Base-by-base conservation (phyloP, 306 rosid species). In the Malus fusca region DNA sequence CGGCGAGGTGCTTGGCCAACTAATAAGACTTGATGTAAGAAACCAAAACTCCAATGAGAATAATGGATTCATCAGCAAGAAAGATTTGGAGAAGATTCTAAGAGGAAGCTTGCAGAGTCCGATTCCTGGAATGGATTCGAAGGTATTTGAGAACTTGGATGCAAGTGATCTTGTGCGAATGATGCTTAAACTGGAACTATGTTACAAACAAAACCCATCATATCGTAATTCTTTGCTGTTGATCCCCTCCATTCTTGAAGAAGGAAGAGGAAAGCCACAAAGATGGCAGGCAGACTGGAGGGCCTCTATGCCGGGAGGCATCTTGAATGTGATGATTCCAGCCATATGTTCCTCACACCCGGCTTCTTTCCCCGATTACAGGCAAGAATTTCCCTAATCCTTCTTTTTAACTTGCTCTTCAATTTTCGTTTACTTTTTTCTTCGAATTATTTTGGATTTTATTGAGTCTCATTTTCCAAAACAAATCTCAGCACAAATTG, bases 141-240 rank as follows among this genome's bases (percentile, higher is more conserved):
- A 88, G 85, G 91, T 92, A 21, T 92, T 87, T 73, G 98, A 96
- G 79, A 96, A 89, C 83, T 85, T 95, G 58, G 97, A 92, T 44
- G 88, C 93, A 21, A 84, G 87, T 83, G 98, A 95, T 56, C 90
- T 92, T 66, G 96, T 92, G 77, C 86, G 85, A 78, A 92, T 96
- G 99, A 92, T 96, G 99, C 90, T 92, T n/a, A 96, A 89, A 83
- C 93, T 96, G 8, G 98, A 92, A 82, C 87, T 90, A 4, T 92
- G 99, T 71, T 90, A 96, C 31, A 89, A 92, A 84, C 93, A 87
- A 84, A 93, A 92, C 76, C 90, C 87, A 59, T 83, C 97, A 11
- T 87, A 90, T 79, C 90, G 87, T 55, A 80, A 88, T 82, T 86
- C 98, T 22, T 75, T 85, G 73, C 75, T 90, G 28, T 69, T 95